Evolutionary conservation across 2,329 filamentous ascomycete genomes (phyloP).

Genomic region (Colletotrichum aenigma): DNA sequence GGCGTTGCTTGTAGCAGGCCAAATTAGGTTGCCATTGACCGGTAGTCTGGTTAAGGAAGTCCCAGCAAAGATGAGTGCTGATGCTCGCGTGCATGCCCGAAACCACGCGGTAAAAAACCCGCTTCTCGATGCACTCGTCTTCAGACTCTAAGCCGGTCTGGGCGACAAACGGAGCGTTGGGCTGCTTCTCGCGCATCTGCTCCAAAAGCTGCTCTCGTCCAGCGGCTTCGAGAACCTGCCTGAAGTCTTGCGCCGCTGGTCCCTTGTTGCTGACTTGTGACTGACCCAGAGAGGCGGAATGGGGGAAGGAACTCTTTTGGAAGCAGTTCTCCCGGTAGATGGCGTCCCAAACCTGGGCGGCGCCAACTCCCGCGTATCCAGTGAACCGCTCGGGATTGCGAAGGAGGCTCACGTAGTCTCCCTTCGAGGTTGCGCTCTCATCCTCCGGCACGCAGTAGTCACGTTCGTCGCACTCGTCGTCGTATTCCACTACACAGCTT

Average conservation of each 20-base stretch:
- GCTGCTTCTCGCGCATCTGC: slow-evolving; percentile 59
- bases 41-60: slow-evolving; percentile 93
- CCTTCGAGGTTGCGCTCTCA: slow-evolving; percentile 83
- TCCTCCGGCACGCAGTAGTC: slow-evolving; percentile 98
- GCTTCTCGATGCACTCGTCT: slow-evolving; percentile 95
- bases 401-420: slow-evolving; percentile 93
- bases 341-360: slow-evolving; percentile 92
- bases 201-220: slow-evolving; percentile 66
- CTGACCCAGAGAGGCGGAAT: slow-evolving; percentile 58
- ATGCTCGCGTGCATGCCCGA: slow-evolving; percentile 99
- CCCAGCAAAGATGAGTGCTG: slow-evolving; percentile 93
- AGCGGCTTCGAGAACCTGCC: slow-evolving; percentile 62
- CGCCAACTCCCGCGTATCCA: slow-evolving; percentile 84
- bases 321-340: slow-evolving; percentile 99
- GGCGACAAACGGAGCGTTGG: slow-evolving; percentile 63
- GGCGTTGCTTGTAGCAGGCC: slow-evolving; percentile 84
- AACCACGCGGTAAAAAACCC: slow-evolving; percentile 95
- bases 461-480: slow-evolving; percentile 94
- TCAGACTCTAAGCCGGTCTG: slow-evolving; percentile 76
- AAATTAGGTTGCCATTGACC: slow-evolving; percentile 92
- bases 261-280: slow-evolving; percentile 44
- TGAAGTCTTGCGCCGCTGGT: slow-evolving; percentile 64
- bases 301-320: slow-evolving; percentile 67
- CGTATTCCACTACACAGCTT: slow-evolving; percentile 96
- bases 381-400: slow-evolving; percentile 97